Percentiles rank a stretch among this genome's conserved stretches.
These are phyloP conservation scores for Mycothermus thermophilus DNA, from an alignment of 495 filamentous ascomycete genomes.

Conservation along the genomic window DNA sequence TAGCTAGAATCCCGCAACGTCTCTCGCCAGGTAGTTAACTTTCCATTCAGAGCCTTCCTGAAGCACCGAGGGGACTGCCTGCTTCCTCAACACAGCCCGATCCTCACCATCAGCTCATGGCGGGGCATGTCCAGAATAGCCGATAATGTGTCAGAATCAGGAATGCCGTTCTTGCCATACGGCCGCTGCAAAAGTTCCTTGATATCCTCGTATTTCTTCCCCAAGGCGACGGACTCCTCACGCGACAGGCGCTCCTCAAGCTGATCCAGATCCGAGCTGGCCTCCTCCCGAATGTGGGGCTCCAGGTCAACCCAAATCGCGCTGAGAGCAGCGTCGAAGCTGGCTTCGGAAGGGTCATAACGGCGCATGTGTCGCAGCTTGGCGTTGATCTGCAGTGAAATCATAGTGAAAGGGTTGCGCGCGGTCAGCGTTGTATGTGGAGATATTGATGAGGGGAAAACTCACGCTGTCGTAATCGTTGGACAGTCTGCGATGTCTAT, in stretches of 20 bases:
- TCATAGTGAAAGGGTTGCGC: background rate
- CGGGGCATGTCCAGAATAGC: conserved; percentile 16
- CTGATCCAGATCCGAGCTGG: conserved; percentile 8
- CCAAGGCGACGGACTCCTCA: conserved; percentile 12
- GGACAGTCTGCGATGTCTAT: conserved; percentile 11
- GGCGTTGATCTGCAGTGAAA: conserved; percentile 16
- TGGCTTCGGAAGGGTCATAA: conserved; percentile 9
- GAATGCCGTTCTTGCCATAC: conserved; percentile 14
- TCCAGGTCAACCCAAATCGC: conserved; percentile 22
- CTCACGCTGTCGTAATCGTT: conserved; percentile 17
- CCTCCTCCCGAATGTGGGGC: conserved; percentile 18
- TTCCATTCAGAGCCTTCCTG: too few relatives aligned
- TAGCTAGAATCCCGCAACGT: too few relatives aligned
- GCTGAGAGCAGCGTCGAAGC: conserved; percentile 13
- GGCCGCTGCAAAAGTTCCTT: conserved; percentile 18
- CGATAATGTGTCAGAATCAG: conserved; percentile 9
- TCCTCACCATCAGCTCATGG: conserved; percentile 15
- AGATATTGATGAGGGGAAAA: background rate
- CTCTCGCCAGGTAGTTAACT: too few relatives aligned
- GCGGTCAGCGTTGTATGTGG: background rate
- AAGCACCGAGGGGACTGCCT: too few relatives aligned
- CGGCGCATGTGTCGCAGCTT: conserved; percentile 17
- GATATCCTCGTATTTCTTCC: conserved; percentile 14
- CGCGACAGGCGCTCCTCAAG: conserved; percentile 15
- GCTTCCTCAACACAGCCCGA: conserved; percentile 11